Evolutionary conservation across 169 alveolate species (phyloP), one percentile per base, ranked within the genome.

Genomic region (Besnoitia besnoiti): DNA sequence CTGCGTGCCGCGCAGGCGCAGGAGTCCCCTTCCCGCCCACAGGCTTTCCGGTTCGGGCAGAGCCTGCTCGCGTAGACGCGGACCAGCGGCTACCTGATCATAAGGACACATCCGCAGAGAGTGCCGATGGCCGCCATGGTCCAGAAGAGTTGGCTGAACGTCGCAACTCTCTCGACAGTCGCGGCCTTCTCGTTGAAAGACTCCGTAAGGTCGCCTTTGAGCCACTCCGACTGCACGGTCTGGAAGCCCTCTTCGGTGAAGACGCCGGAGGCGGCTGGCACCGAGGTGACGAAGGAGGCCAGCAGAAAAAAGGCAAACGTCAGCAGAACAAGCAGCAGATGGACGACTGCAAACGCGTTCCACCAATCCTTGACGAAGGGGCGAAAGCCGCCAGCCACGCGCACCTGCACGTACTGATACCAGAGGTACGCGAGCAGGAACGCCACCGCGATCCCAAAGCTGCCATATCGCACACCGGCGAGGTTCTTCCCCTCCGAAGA

Each of bases 281-380:
- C 44, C 10, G 24, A 2, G 44, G 39, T 10, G 46, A 3, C 47
- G 39, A 67, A 5, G 4, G 42, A 67, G 46, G 80, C 44, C n/a
- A 67, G 80, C 3, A 16, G n/a, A n/a, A 67, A 67, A 67, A 67
- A 67, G 44, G n/a, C 42, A 67, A 67, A 67, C 44, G 80, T 67
- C 42, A 67, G 80, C 14, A 67, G 44, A 24, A 67, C 80, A 7
- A 67, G 80, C 39, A n/a, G 39, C 12, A 67, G 44, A 5, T 67
- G 80, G 44, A n/a, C 47, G 42, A 30, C 39, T 21, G 46, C 80
- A 42, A 67, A 67, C 14, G 21, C 10, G 46, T 35, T 67, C 80
- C 80, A 67, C 40, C 40, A 67, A 42, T 67, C 80, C 42, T 30
- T 4, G 44, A 67, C 44, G 80, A 33, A 67, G 80, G 3, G 80